phyloP scores from a whole-genome alignment of 2,329 filamentous ascomycete genomes.

The Penicillium sp. region DNA sequence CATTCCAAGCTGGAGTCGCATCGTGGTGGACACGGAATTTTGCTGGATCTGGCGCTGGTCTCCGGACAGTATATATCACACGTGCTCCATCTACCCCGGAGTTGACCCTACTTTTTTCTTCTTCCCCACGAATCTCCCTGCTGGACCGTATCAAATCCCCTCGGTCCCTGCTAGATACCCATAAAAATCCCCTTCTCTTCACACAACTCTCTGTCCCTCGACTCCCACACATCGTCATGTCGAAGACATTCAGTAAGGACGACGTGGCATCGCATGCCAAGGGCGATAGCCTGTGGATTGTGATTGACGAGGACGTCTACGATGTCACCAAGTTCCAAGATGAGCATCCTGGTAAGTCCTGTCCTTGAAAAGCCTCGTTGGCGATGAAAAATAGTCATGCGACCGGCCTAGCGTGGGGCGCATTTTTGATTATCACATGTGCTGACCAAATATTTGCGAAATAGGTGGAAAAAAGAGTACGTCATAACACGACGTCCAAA shows the following conservation, averaged over 20 bases:
- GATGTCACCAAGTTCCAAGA: slow-evolving; percentile 88
- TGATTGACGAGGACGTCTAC: slow-evolving; percentile 94
- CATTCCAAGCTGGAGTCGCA: slow-evolving; percentile 8
- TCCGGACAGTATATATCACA: slow-evolving; percentile 21
- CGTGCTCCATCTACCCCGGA: slow-evolving; percentile 27
- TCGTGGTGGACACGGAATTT: slow-evolving; percentile 7
- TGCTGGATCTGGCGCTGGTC: slow-evolving; percentile 9
- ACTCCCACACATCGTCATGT: slow-evolving; percentile 61
- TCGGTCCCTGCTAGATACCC: background rate
- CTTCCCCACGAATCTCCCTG: slow-evolving; percentile 10
- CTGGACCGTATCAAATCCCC: slow-evolving; percentile 7
- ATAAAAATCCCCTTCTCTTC: background rate
- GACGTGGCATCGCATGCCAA: slow-evolving; percentile 95
- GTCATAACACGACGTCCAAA: slow-evolving; percentile 22
- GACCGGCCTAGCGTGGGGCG: background rate
- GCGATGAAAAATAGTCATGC: background rate
- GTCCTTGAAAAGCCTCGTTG: background rate
- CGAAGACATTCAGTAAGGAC: slow-evolving; percentile 77
- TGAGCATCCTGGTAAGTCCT: slow-evolving; percentile 65
- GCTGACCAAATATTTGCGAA: slow-evolving; percentile 16
- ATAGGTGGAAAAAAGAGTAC: slow-evolving; percentile 71
- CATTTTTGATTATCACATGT: slow-evolving; percentile 13
- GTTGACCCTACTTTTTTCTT: slow-evolving; percentile 13
- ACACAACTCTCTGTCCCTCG: slow-evolving; percentile 11
- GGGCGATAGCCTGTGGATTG: slow-evolving; percentile 79